phyloP scores from a whole-genome alignment of 768 basidiomycete species.

The Chalciporus sphaerocephalus region DNA sequence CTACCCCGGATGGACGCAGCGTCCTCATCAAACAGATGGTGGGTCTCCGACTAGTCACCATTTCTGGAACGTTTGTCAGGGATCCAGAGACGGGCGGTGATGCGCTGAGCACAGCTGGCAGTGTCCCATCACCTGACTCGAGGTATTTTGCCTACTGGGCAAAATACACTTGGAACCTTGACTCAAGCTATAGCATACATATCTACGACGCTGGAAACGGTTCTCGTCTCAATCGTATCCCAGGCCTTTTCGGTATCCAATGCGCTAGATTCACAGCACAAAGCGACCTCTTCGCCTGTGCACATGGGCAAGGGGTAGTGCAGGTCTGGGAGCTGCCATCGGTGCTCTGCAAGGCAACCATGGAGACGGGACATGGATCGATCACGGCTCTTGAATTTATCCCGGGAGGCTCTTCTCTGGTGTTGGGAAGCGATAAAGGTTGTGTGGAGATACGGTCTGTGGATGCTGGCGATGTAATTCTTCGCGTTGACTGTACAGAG shows the following conservation, averaged over 20 bases:
- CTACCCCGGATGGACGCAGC: slow-evolving; percentile 11
- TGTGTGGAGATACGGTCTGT: slow-evolving; percentile 13
- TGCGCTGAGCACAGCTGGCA: not conserved
- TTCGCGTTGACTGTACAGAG: slow-evolving; percentile 3
- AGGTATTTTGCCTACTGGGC: slow-evolving; percentile 19
- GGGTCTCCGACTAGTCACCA: slow-evolving; percentile 5
- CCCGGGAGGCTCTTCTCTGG: slow-evolving; percentile 6
- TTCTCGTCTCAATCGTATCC: slow-evolving; percentile 12
- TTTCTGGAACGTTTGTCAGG: slow-evolving; percentile 3
- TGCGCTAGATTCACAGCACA: slow-evolving; percentile 13
- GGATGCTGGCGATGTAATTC: slow-evolving; percentile 9
- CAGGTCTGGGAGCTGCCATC: slow-evolving; percentile 19
- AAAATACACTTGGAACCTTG: slow-evolving; percentile 15
- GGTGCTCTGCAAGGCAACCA: slow-evolving; percentile 1
- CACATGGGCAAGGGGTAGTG: slow-evolving; percentile 14
- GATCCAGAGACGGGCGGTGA: slow-evolving; percentile 13
- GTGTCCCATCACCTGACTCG: slow-evolving; percentile 13
- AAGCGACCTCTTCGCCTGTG: slow-evolving; percentile 11
- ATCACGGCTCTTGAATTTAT: slow-evolving; percentile 14
- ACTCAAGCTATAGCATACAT: slow-evolving; percentile 15
- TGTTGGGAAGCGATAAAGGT: slow-evolving; percentile 12
- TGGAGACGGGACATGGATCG: slow-evolving; percentile 9
- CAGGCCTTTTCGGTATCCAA: slow-evolving; percentile 13
- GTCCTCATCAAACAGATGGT: slow-evolving; percentile 8
- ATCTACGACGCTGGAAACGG: slow-evolving; percentile 14